These are phyloP conservation scores for Tricholoma hemisulphureum DNA, from an alignment of 768 basidiomycete species.

Conservation along the genomic window DNA sequence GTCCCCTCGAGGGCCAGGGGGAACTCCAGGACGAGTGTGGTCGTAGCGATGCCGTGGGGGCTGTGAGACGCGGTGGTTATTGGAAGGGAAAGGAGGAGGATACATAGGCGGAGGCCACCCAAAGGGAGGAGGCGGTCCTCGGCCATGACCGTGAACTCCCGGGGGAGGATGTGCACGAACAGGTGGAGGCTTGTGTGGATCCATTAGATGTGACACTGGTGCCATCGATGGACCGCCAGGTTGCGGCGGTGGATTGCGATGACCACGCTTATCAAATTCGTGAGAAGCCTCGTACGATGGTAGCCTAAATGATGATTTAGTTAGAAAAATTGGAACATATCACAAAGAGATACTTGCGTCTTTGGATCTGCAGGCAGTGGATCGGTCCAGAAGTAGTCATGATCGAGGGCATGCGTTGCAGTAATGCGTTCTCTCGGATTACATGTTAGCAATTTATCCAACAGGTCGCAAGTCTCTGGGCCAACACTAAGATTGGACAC, in stretches of 20 bases:
- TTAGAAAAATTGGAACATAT: not conserved
- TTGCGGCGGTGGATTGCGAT: conserved; percentile 18
- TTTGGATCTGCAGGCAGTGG: conserved; percentile 86
- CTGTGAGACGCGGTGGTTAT: not conserved
- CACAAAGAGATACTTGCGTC: conserved; percentile 45
- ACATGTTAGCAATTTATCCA: conserved; percentile 79
- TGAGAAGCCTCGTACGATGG: conserved; percentile 81
- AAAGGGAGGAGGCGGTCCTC: not conserved
- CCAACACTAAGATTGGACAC: conserved; percentile 49
- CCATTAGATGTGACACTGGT: not conserved
- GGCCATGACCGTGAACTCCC: not conserved
- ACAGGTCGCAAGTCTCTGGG: conserved; percentile 71
- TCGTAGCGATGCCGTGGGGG: not conserved
- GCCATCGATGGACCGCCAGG: conserved; percentile 4
- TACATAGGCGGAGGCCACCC: not conserved
- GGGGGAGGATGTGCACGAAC: not conserved
- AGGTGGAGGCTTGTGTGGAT: not conserved
- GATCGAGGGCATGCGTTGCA: conserved; percentile 82
- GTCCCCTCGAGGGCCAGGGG: not conserved
- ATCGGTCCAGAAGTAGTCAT: conserved; percentile 93
- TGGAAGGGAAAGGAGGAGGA: not conserved
- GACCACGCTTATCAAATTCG: conserved; percentile 48
- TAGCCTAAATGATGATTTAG: conserved; percentile 40
- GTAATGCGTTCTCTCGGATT: conserved; percentile 85
- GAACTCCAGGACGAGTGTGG: not conserved